Base-by-base conservation (phyloP, 2,329 filamentous ascomycete genomes). In the Escovopsis weberi region DNA sequence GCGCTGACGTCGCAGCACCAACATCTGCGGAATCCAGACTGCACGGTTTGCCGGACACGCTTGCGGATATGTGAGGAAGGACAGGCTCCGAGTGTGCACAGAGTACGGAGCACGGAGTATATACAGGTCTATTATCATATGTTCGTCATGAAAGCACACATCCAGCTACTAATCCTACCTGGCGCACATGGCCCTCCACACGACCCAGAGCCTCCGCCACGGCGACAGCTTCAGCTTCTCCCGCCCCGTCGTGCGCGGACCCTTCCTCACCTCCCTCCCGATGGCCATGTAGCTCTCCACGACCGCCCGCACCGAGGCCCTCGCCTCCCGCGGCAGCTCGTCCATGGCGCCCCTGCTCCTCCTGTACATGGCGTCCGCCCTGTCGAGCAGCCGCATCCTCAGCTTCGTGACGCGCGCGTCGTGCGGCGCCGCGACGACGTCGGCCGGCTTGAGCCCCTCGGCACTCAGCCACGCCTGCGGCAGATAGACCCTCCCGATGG, bases 271-370 rank as follows among this genome's bases (percentile, higher is more conserved):
- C n/a, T 79, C 74, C 36, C 78, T 61, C 12, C 78, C 81, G 54
- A 85, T 85, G 55, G 83, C 79, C 74, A 85, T 81, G 53, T 85
- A 85, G 48, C 78, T 83, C 57, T 85, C 80, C 0, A 85, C 78
- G 1, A 79, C 80, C 5, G 83, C 79, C 11, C 77, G 66, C 55
- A 85, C 75, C 1, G 78, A 75, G 0, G 72, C 77, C 48, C 75
- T 67, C 0, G 74, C 75, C 51, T 78, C 70, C 0, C 46, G 39
- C 0, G 82, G 81, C 0, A 87, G 61, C 47, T 69, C 60, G 39
- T 78, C 69, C 49, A 87, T 82, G 0, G 72, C 69, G 2, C 53
- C 57, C 41, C 69, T 64, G 3, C 75, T 73, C 9, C 65, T 60
- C 5, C 63, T 54, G 53, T 85, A 83, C 26, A 78, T 65, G 15